Percentiles rank a stretch among this genome's conserved stretches.
Conservation (phyloP, 2,329 filamentous ascomycete species). For the Parastagonospora nodorum region DNA sequence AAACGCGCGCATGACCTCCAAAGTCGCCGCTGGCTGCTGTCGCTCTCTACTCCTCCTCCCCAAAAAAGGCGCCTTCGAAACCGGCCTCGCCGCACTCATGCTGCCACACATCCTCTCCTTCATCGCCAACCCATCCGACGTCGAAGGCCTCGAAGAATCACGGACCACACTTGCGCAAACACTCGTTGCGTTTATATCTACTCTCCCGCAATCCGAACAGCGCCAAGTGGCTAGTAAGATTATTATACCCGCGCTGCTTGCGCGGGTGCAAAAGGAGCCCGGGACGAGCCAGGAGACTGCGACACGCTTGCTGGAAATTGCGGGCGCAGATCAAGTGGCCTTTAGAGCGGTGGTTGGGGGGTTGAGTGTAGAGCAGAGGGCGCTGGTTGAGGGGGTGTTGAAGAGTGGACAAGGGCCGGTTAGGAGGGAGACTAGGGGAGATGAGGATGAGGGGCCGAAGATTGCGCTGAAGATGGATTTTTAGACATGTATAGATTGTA, state of each 20-base stretch:
- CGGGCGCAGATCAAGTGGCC: conserved; percentile 70
- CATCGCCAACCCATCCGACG: conserved; percentile 63
- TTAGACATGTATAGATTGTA: conserved; percentile 24
- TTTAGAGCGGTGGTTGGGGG: conserved; percentile 77
- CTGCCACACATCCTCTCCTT: conserved; percentile 79
- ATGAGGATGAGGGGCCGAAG: conserved; percentile 66
- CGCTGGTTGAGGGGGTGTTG: conserved; percentile 81
- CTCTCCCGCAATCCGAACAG: conserved; percentile 34
- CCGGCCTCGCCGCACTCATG: conserved; percentile 74
- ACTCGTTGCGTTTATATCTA: conserved; percentile 71
- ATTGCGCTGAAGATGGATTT: conserved; percentile 98
- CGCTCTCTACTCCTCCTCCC: conserved; percentile 77
- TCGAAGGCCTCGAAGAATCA: conserved; percentile 80
- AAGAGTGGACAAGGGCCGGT: conserved; percentile 58
- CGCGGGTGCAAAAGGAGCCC: conserved; percentile 67
- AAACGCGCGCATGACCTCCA: conserved; percentile 78
- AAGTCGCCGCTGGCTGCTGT: conserved; percentile 87
- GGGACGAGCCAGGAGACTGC: conserved; percentile 72
- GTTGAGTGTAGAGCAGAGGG: conserved; percentile 72
- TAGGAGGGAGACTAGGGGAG: conserved; percentile 58
- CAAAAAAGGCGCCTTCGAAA: conserved; percentile 47
- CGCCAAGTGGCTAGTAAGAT: conserved; percentile 69
- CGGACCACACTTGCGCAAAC: conserved; percentile 73
- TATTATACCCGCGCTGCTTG: conserved; percentile 76
- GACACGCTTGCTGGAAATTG: conserved; percentile 77